Conservation (phyloP, 495 filamentous ascomycete genomes). For the Penicillium pancosmium region DNA sequence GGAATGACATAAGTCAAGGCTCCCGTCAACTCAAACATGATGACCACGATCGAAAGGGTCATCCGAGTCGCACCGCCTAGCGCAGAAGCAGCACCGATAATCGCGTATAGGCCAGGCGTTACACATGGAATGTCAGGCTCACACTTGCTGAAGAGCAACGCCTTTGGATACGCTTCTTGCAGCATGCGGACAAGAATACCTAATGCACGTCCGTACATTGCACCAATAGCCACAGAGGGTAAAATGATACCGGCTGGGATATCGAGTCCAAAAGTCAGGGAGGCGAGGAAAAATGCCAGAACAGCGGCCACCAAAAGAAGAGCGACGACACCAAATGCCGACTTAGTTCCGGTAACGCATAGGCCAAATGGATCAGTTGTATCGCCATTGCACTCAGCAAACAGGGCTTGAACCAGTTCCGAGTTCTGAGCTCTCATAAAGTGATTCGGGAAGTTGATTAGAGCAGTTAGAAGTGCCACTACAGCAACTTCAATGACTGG, state of each 20-base stretch:
- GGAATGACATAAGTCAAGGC: slow-evolving; percentile 95
- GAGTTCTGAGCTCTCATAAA: slow-evolving; percentile 94
- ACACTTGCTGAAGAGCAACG: slow-evolving; percentile 78
- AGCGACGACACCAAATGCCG: slow-evolving; percentile 70
- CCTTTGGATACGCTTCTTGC: slow-evolving; percentile 75
- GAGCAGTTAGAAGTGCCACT: slow-evolving; percentile 75
- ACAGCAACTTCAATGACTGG: slow-evolving; percentile 77
- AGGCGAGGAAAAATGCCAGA: slow-evolving; percentile 82
- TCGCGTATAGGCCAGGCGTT: slow-evolving; percentile 92
- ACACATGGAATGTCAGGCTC: slow-evolving; percentile 89
- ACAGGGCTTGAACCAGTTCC: slow-evolving; percentile 88
- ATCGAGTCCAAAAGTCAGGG: slow-evolving; percentile 93
- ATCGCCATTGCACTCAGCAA: slow-evolving; percentile 81
- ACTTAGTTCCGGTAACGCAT: slow-evolving; percentile 71
- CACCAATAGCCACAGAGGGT: slow-evolving; percentile 96
- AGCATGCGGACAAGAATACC: slow-evolving; percentile 89
- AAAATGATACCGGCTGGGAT: slow-evolving; percentile 96
- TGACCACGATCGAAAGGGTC: slow-evolving; percentile 96
- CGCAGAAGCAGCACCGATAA: slow-evolving; percentile 94
- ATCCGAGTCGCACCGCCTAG: slow-evolving; percentile 97
- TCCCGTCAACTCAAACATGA: slow-evolving; percentile 98
- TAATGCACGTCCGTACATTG: slow-evolving; percentile 86
- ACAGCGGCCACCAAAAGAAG: slow-evolving; percentile 78
- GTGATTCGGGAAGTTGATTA: slow-evolving; percentile 92
- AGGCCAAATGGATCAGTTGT: slow-evolving; percentile 84